phyloP scores from a whole-genome alignment of 2,329 filamentous ascomycete species.

The Claviceps digitariae region DNA sequence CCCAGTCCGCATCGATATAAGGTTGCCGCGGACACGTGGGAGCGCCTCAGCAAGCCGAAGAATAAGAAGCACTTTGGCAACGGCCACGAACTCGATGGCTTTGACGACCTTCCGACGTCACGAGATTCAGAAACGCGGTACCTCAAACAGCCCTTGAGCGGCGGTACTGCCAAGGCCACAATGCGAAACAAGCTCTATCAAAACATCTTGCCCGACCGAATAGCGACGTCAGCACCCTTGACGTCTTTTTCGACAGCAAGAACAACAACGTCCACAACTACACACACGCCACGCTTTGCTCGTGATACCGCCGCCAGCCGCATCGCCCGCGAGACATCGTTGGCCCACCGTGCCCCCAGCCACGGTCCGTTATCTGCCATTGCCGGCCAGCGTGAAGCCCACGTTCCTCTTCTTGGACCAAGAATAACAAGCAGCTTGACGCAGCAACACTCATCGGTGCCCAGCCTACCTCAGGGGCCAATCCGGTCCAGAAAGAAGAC shows the following conservation, averaged over 20 bases:
- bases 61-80: constrained; percentile 58
- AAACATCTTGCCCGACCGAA: constrained; percentile 40
- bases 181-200: constrained; percentile 44
- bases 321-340: constrained; percentile 47
- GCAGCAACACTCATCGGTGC: constrained; percentile 17
- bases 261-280: constrained; percentile 16
- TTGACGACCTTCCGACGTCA: constrained; percentile 91
- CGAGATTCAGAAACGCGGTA: constrained; percentile 68
- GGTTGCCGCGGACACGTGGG: constrained; percentile 38
- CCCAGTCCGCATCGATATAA: constrained; percentile 42
- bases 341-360: constrained; percentile 45
- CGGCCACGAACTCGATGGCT: constrained; percentile 80
- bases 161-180: constrained; percentile 51
- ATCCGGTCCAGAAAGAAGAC: constrained; percentile 42
- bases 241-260: constrained; percentile 45
- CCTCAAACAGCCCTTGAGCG: constrained; percentile 58
- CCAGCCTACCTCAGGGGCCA: constrained; percentile 25
- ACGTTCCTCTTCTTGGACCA: constrained; percentile 38
- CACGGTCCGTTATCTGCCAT: constrained; percentile 39
- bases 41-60: constrained; percentile 58
- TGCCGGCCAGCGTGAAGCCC: constrained; percentile 39
- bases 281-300: constrained; percentile 45
- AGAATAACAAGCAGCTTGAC: constrained; percentile 31
- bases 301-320: constrained; percentile 53
- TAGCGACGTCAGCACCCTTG: constrained; percentile 36